Evolutionary conservation across 108 stramenopile species (phyloP).

Genomic region (Nitzschia sp.): DNA sequence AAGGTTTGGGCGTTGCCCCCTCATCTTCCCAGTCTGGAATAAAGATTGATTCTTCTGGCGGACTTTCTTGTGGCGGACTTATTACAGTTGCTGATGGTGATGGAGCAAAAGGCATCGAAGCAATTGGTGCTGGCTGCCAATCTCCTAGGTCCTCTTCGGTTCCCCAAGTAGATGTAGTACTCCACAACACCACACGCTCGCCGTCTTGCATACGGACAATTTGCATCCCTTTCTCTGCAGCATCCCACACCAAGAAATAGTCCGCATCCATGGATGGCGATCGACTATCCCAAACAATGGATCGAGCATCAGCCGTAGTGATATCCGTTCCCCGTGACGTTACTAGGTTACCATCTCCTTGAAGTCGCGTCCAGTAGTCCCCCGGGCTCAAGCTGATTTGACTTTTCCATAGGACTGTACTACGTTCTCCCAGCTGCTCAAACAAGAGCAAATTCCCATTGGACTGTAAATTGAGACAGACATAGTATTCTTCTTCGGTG

Average conservation of each 20-base stretch:
- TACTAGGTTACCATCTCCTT: conserved; percentile 14
- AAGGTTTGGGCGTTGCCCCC: background rate
- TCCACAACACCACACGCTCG: background rate
- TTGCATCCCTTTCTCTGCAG: background rate
- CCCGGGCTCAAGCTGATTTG: background rate
- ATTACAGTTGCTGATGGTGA: background rate
- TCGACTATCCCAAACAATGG: background rate
- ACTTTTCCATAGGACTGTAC: background rate
- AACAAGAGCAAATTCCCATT: conserved; percentile 10
- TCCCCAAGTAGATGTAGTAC: background rate
- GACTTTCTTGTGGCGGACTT: background rate
- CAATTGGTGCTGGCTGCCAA: background rate
- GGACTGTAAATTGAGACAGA: background rate
- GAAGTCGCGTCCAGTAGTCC: background rate
- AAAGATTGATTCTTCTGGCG: too few relatives aligned
- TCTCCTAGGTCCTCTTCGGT: background rate
- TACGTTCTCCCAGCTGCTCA: background rate
- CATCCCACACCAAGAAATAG: background rate
- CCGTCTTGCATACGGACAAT: background rate
- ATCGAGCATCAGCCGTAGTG: too few relatives aligned
- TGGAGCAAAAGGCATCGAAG: background rate
- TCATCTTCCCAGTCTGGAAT: conserved; percentile 4
- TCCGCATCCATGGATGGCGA: background rate
- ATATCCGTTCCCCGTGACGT: background rate
- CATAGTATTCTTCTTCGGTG: background rate